Conservation (phyloP, 768 basidiomycete genomes). For the Multifurca ochricompacta region DNA sequence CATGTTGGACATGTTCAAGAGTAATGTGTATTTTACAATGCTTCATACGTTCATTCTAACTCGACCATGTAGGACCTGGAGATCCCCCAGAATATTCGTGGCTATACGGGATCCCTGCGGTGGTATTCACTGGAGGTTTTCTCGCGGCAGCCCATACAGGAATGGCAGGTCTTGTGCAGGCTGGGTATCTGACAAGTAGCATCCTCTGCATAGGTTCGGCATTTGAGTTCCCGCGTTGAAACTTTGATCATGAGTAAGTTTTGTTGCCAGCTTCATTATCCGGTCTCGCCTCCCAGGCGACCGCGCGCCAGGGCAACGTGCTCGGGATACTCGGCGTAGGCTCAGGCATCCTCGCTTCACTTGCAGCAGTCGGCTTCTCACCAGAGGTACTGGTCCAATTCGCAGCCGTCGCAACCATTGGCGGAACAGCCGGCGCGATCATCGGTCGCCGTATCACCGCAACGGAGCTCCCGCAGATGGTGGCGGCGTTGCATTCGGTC, state of each 20-base stretch:
- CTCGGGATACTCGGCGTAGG: constrained; percentile 83
- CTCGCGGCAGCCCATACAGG: constrained; percentile 76
- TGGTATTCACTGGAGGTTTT: constrained; percentile 78
- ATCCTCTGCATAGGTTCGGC: constrained; percentile 71
- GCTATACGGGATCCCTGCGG: constrained; percentile 73
- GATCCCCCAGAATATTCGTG: constrained; percentile 87
- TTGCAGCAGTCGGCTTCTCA: constrained; percentile 78
- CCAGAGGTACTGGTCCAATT: constrained; percentile 71
- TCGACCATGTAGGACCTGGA: constrained; percentile 46
- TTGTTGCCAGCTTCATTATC: constrained; percentile 59
- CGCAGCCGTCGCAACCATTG: constrained; percentile 66
- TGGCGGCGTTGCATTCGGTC: constrained; percentile 75
- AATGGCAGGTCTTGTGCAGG: constrained; percentile 79
- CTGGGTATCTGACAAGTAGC: constrained; percentile 79
- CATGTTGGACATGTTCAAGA: constrained; percentile 91
- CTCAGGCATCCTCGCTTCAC: constrained; percentile 72
- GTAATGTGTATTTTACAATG: constrained; percentile 33
- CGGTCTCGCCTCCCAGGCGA: constrained; percentile 69
- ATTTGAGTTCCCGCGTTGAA: background rate
- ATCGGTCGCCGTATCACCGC: constrained; percentile 80
- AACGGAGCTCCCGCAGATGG: constrained; percentile 83
- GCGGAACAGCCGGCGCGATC: constrained; percentile 58
- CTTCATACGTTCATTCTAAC: background rate
- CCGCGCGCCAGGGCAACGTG: constrained; percentile 81
- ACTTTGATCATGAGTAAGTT: background rate